Percentiles rank a stretch among this genome's conserved stretches.
These are phyloP conservation scores for Chenopodium quinoa DNA, from an alignment of 148 eudicot genomes.

Conservation along the genomic window DNA sequence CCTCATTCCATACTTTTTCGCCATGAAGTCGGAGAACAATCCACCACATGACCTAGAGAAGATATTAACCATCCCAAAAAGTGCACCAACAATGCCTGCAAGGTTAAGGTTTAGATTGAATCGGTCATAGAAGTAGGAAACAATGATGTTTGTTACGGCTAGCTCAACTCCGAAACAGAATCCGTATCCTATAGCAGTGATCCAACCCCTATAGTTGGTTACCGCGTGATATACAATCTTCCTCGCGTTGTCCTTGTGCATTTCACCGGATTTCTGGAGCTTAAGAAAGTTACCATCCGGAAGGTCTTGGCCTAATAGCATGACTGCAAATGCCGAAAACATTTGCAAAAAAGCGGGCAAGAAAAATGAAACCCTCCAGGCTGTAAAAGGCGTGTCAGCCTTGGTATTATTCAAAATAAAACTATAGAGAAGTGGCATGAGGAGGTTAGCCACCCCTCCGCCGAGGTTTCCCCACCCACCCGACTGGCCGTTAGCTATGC, in stretches of 20 bases:
- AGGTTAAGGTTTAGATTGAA: not conserved
- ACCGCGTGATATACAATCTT: not conserved
- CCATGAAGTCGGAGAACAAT: not conserved
- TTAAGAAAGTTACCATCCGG: not conserved
- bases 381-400: not conserved
- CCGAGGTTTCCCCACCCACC: not conserved
- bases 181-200: not conserved
- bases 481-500: not conserved
- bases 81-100: not conserved
- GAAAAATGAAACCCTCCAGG: not conserved
- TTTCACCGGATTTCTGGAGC: not conserved
- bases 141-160: not conserved
- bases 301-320: not conserved
- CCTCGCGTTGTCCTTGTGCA: not conserved
- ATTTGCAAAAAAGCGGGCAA: not conserved
- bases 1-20: too few relatives aligned
- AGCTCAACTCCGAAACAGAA: not conserved
- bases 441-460: not conserved
- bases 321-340: not conserved
- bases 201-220: not conserved
- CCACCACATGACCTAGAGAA: too few relatives aligned
- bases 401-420: too few relatives aligned
- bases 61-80: not conserved
- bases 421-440: not conserved
- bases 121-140: not conserved